phyloP scores from a whole-genome alignment of 2,329 filamentous ascomycete genomes.

The Aspergillus sergii region DNA sequence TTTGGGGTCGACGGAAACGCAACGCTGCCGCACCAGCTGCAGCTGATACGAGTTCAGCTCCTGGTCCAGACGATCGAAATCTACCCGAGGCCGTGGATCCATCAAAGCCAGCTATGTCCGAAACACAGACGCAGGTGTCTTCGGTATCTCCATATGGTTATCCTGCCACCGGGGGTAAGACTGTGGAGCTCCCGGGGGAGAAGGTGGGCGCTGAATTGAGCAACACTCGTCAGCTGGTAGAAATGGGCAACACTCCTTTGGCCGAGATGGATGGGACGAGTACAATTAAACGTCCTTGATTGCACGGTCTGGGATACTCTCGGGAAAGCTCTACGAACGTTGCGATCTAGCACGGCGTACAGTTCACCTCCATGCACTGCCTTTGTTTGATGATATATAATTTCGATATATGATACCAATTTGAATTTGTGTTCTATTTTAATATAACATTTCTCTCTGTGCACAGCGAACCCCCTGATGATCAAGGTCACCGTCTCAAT shows the following conservation, averaged over 20 bases:
- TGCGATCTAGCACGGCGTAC: too few species aligned
- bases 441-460: background rate
- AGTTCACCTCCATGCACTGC: background rate
- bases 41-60: background rate
- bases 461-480: too few species aligned
- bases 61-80: background rate
- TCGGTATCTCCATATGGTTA: background rate
- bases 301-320: background rate
- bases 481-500: background rate
- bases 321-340: too few species aligned
- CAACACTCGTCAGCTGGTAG: conserved; percentile 3
- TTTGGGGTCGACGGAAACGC: conserved; percentile 4
- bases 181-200: conserved; percentile 4
- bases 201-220: conserved; percentile 6
- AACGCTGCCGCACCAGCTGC: background rate
- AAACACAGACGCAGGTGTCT: background rate
- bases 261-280: conserved; percentile 10
- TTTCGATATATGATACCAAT: background rate
- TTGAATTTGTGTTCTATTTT: background rate
- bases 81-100: background rate
- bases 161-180: background rate
- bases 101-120: background rate
- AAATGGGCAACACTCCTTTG: conserved; percentile 6
- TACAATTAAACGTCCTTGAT: background rate
- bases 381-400: background rate